phyloP scores from a whole-genome alignment of 345 rosid species.

The Populus davidiana region DNA sequence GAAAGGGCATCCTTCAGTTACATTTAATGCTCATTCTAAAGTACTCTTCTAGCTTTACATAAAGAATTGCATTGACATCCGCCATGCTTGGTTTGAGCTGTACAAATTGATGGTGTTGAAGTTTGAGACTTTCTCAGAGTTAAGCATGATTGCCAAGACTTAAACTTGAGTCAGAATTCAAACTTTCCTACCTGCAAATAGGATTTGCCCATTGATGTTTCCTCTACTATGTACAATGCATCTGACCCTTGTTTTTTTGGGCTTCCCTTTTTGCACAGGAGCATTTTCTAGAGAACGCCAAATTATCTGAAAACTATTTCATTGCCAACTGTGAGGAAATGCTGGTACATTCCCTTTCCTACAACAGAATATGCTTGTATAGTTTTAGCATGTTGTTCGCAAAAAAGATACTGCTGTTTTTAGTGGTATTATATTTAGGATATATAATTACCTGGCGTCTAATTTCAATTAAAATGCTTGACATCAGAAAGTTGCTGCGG shows the following conservation, averaged over 20 bases:
- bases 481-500: slow-evolving; percentile 66
- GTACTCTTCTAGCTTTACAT: too few species aligned
- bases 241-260: slow-evolving; percentile 14
- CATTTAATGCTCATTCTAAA: too few species aligned
- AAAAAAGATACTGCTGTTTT: neutral
- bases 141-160: neutral
- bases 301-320: slow-evolving; percentile 76
- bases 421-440: neutral
- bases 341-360: slow-evolving; percentile 45
- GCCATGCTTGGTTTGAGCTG: neutral
- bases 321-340: slow-evolving; percentile 71
- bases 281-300: slow-evolving; percentile 77
- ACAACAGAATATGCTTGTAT: neutral
- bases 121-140: neutral
- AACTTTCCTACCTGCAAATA: neutral
- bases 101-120: neutral
- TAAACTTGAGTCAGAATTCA: neutral
- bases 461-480: slow-evolving; percentile 9
- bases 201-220: neutral
- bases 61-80: too few species aligned
- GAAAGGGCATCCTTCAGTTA: too few species aligned
- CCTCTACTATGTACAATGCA: neutral
- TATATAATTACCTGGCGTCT: neutral
- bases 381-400: slow-evolving; percentile 7
- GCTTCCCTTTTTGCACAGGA: slow-evolving; percentile 46